phyloP scores from a whole-genome alignment of 345 rosid genomes.

The Eutrema yunnanense region DNA sequence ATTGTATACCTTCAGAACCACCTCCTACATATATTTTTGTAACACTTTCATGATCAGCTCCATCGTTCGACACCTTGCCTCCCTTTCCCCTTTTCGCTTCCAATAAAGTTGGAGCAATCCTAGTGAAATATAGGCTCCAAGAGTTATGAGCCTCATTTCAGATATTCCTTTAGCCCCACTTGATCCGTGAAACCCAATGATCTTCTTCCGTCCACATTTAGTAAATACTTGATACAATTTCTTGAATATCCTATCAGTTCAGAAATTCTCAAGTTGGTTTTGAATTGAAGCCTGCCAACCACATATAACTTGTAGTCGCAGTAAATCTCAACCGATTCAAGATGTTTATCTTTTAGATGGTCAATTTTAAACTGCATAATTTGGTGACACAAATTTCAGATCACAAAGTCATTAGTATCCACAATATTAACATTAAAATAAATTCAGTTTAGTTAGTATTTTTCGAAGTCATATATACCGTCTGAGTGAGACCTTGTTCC shows the following conservation, averaged over 20 bases:
- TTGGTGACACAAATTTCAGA: background rate
- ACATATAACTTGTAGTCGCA: background rate
- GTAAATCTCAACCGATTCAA: no score
- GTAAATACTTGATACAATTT: background rate
- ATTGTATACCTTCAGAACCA: background rate
- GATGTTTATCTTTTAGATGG: background rate
- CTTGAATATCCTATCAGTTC: background rate
- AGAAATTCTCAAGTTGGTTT: background rate
- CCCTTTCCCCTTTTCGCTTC: background rate
- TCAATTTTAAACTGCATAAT: background rate
- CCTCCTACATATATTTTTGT: background rate
- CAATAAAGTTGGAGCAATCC: background rate
- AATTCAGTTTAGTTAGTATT: background rate
- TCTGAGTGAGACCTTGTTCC: background rate
- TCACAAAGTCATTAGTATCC: background rate
- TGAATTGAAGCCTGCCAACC: background rate
- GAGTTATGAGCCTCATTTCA: rapidly evolving
- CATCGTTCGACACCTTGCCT: constrained; percentile 4
- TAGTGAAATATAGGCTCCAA: background rate
- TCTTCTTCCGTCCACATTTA: background rate
- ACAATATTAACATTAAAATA: background rate
- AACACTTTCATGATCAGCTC: background rate
- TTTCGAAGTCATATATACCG: background rate
- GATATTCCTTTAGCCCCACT: no score
- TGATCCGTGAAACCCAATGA: background rate